Percentiles rank a stretch among this genome's conserved stretches.
These are phyloP conservation scores for Adiantum capillusveneris DNA, from an alignment of 75 land plant species.

Conservation along the genomic window DNA sequence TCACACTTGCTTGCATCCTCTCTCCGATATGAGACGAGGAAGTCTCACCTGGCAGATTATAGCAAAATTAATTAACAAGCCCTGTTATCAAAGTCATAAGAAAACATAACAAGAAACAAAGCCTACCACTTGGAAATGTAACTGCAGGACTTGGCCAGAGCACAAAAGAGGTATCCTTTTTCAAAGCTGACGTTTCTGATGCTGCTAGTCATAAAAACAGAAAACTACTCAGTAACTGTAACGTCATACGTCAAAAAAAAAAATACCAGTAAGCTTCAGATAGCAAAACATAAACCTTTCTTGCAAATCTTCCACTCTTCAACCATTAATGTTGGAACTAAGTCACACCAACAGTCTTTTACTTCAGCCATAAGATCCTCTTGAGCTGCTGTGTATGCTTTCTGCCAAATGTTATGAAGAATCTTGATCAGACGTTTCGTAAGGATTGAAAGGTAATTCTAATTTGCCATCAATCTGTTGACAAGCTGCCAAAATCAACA, in stretches of 20 bases:
- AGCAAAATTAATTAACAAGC: neutral
- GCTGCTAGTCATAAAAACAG: conserved; percentile 31
- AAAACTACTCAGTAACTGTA: neutral
- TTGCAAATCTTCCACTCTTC: conserved; percentile 89
- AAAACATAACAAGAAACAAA: neutral
- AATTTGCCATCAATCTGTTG: too few relatives aligned
- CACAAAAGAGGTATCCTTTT: conserved; percentile 48
- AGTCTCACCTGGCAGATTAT: conserved; percentile 17
- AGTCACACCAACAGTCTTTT: conserved; percentile 81
- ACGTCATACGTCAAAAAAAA: neutral
- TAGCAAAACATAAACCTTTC: conserved; percentile 43
- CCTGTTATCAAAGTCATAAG: neutral
- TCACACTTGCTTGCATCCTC: conserved; percentile 65
- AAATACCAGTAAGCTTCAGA: neutral
- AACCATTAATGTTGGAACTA: conserved; percentile 43
- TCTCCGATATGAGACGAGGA: conserved; percentile 65
- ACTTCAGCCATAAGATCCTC: conserved; percentile 40
- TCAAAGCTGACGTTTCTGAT: conserved; percentile 61
- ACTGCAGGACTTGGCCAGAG: conserved; percentile 33
- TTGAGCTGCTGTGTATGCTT: conserved; percentile 42
- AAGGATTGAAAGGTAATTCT: too few relatives aligned
- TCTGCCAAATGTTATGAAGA: conserved; percentile 29
- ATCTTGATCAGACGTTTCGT: too few relatives aligned
- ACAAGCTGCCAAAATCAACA: too few relatives aligned
- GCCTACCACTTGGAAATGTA: conserved; percentile 28